These are phyloP conservation scores for Geranium brycei DNA, from an alignment of 345 rosid genomes.

Conservation along the genomic window DNA sequence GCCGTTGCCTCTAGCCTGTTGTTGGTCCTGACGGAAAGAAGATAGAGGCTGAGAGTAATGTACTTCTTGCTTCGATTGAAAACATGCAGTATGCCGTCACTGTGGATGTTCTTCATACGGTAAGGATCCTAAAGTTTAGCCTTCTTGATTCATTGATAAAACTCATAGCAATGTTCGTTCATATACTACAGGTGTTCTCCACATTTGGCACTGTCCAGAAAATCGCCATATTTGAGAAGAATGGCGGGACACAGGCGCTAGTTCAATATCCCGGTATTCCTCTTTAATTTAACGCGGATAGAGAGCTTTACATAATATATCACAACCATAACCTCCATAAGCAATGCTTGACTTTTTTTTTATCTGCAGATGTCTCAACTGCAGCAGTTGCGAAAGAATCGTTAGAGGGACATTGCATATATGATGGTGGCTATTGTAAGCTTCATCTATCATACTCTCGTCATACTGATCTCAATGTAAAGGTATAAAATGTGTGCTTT, in stretches of 20 bases:
- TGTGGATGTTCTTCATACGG: constrained; percentile 79
- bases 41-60: constrained; percentile 82
- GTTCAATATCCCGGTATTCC: constrained; percentile 73
- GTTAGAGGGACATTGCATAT: constrained; percentile 94
- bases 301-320: too few species aligned
- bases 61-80: constrained; percentile 87
- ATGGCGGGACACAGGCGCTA: constrained; percentile 89
- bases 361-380: constrained; percentile 12
- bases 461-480: constrained; percentile 99
- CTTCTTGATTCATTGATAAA: neutral
- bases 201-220: constrained; percentile 85
- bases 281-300: constrained; percentile 4
- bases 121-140: constrained; percentile 20
- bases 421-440: constrained; percentile 99
- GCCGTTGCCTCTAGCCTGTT: constrained; percentile 36
- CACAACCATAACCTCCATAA: too few species aligned
- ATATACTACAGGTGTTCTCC: constrained; percentile 54
- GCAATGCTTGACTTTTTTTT: constrained; percentile 1
- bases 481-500: constrained; percentile 72
- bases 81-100: constrained; percentile 98
- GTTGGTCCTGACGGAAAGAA: constrained; percentile 86
- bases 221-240: constrained; percentile 91
- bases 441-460: constrained; percentile 99
- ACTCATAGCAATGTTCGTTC: constrained; percentile 6
- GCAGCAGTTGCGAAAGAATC: constrained; percentile 84